These are phyloP conservation scores for Takashimella tepidaria DNA, from an alignment of 1,284 basidiomycete genomes.

Conservation along the genomic window DNA sequence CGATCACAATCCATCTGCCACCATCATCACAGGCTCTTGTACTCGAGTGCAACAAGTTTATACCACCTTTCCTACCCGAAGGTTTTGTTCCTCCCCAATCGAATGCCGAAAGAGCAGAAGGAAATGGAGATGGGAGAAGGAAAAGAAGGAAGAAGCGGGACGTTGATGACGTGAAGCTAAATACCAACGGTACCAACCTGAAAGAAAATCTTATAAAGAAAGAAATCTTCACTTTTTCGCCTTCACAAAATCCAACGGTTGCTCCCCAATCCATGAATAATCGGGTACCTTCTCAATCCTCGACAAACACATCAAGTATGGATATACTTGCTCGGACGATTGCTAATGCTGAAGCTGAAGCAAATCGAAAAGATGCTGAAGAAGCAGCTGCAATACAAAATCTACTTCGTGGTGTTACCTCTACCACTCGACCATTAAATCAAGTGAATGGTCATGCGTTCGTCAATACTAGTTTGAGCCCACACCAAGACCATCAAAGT, in stretches of 20 bases:
- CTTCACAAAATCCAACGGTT: not conserved
- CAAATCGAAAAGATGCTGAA: not conserved
- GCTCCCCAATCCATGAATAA: not conserved
- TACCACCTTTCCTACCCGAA: conserved; percentile 9
- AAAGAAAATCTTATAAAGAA: not conserved
- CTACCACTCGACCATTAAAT: not conserved
- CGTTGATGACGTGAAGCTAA: not conserved
- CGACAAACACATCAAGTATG: not conserved
- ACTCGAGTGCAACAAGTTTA: conserved; percentile 6
- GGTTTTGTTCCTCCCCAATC: conserved; percentile 12
- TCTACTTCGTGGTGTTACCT: not conserved
- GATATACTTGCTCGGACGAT: not conserved
- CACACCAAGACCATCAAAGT: not conserved
- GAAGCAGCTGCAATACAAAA: not conserved
- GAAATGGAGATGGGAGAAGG: conserved; percentile 10
- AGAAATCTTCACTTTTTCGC: not conserved
- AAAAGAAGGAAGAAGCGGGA: conserved; percentile 10
- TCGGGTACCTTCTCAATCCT: not conserved
- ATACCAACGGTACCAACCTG: not conserved
- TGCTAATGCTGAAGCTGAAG: not conserved
- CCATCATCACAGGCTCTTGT: conserved; percentile 6
- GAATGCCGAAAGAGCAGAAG: conserved; percentile 3
- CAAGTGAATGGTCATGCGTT: not conserved
- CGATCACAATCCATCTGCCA: conserved; percentile 15
- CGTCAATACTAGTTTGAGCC: not conserved